These are phyloP conservation scores for Somion occarium DNA, from an alignment of 1,284 basidiomycete species.

Conservation along the genomic window DNA sequence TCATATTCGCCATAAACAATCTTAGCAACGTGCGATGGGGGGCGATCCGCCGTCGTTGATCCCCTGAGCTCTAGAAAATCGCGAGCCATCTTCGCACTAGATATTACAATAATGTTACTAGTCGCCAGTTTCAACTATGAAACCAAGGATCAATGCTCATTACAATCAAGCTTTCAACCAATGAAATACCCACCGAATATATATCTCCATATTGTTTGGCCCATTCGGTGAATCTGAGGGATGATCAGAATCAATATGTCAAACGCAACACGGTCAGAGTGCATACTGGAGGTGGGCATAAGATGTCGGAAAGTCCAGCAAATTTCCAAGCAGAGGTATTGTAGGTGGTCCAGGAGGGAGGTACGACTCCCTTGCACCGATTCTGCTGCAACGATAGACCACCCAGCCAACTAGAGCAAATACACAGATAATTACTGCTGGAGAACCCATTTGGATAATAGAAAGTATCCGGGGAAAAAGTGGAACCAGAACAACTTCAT, in stretches of 20 bases:
- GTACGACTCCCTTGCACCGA: constrained; percentile 1
- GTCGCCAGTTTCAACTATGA: constrained; percentile 21
- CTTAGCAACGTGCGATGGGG: constrained; percentile 21
- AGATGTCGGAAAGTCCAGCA: not conserved
- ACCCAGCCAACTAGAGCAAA: not conserved
- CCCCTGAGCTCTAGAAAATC: constrained; percentile 28
- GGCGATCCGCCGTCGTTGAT: constrained; percentile 13
- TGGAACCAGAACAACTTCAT: too few species aligned
- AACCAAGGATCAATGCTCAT: not conserved
- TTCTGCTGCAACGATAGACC: not conserved
- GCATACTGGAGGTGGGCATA: not conserved
- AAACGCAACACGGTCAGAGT: too few species aligned
- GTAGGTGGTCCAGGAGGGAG: constrained; percentile 3
- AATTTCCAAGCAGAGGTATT: not conserved
- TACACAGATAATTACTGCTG: too few species aligned
- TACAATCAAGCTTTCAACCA: too few species aligned
- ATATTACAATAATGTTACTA: constrained; percentile 24
- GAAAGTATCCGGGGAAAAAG: too few species aligned
- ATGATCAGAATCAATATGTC: not conserved
- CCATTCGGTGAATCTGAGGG: constrained; percentile 6
- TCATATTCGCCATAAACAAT: constrained; percentile 19
- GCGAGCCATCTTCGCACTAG: constrained; percentile 22
- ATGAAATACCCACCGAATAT: not conserved
- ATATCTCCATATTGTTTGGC: constrained; percentile 5
- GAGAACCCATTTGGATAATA: not conserved